phyloP scores from a whole-genome alignment of 129 eudicot genomes.

The Lactuca saligna region DNA sequence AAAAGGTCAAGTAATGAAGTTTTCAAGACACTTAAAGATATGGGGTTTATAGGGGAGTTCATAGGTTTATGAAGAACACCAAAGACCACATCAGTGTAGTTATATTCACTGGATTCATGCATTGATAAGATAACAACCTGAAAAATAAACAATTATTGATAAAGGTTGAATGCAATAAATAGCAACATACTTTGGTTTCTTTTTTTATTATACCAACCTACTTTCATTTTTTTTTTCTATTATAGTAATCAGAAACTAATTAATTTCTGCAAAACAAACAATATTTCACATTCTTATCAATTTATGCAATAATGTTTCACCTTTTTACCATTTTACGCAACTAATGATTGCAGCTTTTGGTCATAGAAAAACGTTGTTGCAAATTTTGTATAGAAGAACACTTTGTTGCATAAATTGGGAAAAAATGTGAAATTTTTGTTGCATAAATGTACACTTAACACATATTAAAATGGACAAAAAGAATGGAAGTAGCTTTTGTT shows the following conservation, averaged over 20 bases:
- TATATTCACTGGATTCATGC: slow-evolving; percentile 49
- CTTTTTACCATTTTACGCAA: too few relatives aligned
- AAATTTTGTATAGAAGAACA: too few relatives aligned
- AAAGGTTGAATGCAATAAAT: neutral
- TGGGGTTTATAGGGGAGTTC: slow-evolving; percentile 41
- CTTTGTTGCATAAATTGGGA: neutral
- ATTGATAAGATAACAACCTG: slow-evolving; percentile 79
- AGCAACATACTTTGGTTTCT: neutral
- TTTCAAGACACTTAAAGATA: slow-evolving; percentile 56
- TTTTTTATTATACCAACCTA: too few relatives aligned
- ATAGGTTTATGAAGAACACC: slow-evolving; percentile 65
- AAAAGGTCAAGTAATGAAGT: slow-evolving; percentile 58
- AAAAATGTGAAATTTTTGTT: neutral
- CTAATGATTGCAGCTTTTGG: too few relatives aligned
- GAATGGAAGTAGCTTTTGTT: neutral
- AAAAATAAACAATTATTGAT: neutral
- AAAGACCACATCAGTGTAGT: slow-evolving; percentile 70
- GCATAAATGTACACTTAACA: too few relatives aligned
- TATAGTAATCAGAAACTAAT: too few relatives aligned
- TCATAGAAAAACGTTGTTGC: too few relatives aligned
- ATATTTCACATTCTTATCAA: too few relatives aligned
- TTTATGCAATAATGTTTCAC: too few relatives aligned
- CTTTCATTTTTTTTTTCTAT: neutral
- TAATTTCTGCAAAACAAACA: too few relatives aligned
- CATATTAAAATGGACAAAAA: slow-evolving; percentile 2